phyloP scores from a whole-genome alignment of 371 early-diverging fungal genomes.

The Mortierella sp. region DNA sequence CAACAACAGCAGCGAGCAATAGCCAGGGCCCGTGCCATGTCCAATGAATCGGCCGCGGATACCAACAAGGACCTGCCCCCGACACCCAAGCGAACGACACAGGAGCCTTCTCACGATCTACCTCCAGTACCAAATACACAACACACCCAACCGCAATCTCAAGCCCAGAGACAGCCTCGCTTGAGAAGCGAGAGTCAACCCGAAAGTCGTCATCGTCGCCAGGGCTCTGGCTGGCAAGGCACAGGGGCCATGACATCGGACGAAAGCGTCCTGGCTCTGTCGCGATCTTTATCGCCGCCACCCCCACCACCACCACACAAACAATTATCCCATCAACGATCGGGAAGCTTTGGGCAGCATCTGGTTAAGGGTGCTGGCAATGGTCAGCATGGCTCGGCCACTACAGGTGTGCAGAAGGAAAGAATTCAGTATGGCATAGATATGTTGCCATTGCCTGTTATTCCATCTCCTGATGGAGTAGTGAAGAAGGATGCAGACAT shows the following conservation, averaged over 20 bases:
- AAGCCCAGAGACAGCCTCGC: slow-evolving; percentile 15
- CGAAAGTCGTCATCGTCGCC: slow-evolving; percentile 18
- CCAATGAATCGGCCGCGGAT: slow-evolving; percentile 10
- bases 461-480: slow-evolving; percentile 46
- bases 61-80: slow-evolving; percentile 44
- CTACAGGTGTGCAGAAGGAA: slow-evolving; percentile 18
- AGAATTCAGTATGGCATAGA: slow-evolving; percentile 35
- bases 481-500: slow-evolving; percentile 21
- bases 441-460: slow-evolving; percentile 42
- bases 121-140: neutral
- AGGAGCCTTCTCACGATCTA: neutral
- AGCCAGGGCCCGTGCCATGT: slow-evolving; percentile 18
- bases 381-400: neutral
- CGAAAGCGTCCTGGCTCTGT: slow-evolving; percentile 23
- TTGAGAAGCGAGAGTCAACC: slow-evolving; percentile 32
- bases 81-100: slow-evolving; percentile 20
- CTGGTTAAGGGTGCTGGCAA: slow-evolving; percentile 1
- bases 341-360: slow-evolving; percentile 14
- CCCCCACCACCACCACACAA: no score
- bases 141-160: slow-evolving; percentile 6
- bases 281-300: slow-evolving; percentile 23
- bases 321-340: slow-evolving; percentile 16
- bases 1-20: slow-evolving; percentile 16
- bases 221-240: neutral
- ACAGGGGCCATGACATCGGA: slow-evolving; percentile 12